Percentiles rank a stretch among this genome's conserved stretches.
Evolutionary conservation across 495 filamentous ascomycete species (phyloP).

Genomic region (Lepraria neglecta): DNA sequence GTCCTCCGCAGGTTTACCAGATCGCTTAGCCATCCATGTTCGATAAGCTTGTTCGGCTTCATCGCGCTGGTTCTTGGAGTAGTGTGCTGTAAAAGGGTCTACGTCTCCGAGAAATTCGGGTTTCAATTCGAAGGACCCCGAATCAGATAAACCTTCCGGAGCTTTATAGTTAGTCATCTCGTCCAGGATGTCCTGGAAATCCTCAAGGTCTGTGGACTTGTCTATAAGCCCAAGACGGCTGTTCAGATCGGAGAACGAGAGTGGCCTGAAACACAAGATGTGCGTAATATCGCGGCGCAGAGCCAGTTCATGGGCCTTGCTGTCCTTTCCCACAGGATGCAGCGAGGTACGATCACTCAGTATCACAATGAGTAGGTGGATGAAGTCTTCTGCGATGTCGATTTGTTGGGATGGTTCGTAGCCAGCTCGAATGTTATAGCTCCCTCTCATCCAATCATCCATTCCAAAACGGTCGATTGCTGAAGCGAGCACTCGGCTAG

Average conservation of each 20-base stretch:
- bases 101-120: constrained; percentile 74
- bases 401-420: constrained; percentile 81
- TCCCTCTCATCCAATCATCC: constrained; percentile 78
- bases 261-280: constrained; percentile 88
- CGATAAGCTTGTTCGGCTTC: constrained; percentile 87
- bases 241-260: constrained; percentile 86
- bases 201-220: constrained; percentile 73
- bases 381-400: constrained; percentile 91
- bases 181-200: constrained; percentile 72
- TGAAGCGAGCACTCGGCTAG: constrained; percentile 76
- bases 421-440: constrained; percentile 60
- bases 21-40: constrained; percentile 79
- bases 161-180: constrained; percentile 83
- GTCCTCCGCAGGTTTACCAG: constrained; percentile 69
- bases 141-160: constrained; percentile 86
- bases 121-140: constrained; percentile 89
- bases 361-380: constrained; percentile 85
- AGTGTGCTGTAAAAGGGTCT: constrained; percentile 92
- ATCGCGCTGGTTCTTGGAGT: constrained; percentile 93
- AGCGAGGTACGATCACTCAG: constrained; percentile 82
- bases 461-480: constrained; percentile 89
- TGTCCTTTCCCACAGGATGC: constrained; percentile 61
- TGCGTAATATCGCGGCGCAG: constrained; percentile 88
- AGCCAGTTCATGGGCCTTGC: constrained; percentile 56
- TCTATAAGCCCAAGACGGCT: constrained; percentile 67